Evolutionary conservation across 75 land plant species (phyloP).

Genomic region (Cunninghamia lanceolata): DNA sequence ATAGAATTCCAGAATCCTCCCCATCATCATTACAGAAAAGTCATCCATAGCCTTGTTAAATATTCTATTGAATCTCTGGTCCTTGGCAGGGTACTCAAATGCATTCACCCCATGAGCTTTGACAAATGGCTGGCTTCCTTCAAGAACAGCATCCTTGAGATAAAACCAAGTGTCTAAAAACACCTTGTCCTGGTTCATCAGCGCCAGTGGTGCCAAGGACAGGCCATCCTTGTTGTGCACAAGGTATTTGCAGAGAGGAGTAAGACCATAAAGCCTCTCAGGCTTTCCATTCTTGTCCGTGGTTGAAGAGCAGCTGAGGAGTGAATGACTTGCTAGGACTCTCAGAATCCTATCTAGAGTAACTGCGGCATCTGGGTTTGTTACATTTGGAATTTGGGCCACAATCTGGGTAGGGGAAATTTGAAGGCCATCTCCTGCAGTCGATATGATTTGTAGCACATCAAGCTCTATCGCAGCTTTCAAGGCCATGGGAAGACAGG

Average conservation of each 20-base stretch:
- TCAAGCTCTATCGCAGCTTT: slow-evolving; percentile 24
- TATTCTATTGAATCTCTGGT: slow-evolving; percentile 11
- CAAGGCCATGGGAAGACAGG: slow-evolving; percentile 25
- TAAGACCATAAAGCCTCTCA: slow-evolving; percentile 21
- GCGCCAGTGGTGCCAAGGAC: slow-evolving; percentile 22
- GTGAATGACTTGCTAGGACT: slow-evolving; percentile 25
- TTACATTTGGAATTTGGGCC: neutral
- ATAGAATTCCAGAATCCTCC: slow-evolving; percentile 24
- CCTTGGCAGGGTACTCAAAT: slow-evolving; percentile 17
- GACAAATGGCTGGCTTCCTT: slow-evolving; percentile 19
- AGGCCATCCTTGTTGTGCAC: slow-evolving; percentile 19
- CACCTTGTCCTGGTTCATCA: slow-evolving; percentile 24
- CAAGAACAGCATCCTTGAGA: slow-evolving; percentile 16
- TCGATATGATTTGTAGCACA: slow-evolving; percentile 20
- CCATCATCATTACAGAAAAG: slow-evolving; percentile 10
- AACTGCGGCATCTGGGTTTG: slow-evolving; percentile 12
- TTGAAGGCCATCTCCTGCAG: slow-evolving; percentile 6
- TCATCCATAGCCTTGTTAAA: slow-evolving; percentile 32
- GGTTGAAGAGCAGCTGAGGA: slow-evolving; percentile 18
- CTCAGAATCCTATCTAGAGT: slow-evolving; percentile 27
- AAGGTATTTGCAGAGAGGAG: slow-evolving; percentile 23
- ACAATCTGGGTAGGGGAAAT: slow-evolving; percentile 24
- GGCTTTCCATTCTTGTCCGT: slow-evolving; percentile 6
- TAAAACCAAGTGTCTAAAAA: slow-evolving; percentile 24
- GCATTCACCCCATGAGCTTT: slow-evolving; percentile 32